Evolutionary conservation across 2,329 filamentous ascomycete species (phyloP), one percentile per base, ranked within the genome.

Genomic region (Sporothrix phasma): DNA sequence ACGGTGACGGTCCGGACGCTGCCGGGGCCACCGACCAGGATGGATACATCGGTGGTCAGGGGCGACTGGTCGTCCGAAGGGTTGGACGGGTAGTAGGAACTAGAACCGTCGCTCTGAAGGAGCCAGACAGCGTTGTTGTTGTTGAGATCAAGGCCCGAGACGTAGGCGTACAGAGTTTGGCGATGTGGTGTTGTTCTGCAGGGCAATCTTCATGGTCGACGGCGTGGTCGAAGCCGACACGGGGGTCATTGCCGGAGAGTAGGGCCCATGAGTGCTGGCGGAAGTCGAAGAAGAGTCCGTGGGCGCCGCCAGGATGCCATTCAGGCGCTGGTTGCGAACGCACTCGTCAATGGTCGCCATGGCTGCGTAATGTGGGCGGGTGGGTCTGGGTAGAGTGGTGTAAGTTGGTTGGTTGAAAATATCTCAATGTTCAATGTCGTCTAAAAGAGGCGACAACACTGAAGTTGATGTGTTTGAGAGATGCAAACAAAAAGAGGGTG

Each of bases 181-280:
- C 1, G 86, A 86, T 34, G 76, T 76, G 1, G 87, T 88, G 69
- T 83, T 82, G 76, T 92, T 92, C 69, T 81, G 77, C 22, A 92
- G 74, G 11, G 82, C 80, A 65, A 91, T 80, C 61, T 82, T 77
- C 53, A 90, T 76, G 8, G 81, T 85, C 15, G 66, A 17, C 2
- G 67, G 66, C 19, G 67, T 68, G 34, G 49, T 39, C 46, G 31
- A 59, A 15, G 56, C 24, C 15, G 39, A 31, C 41, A 24, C 31
- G 29, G 26, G 29, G 1, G 10, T 2, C 19, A 31, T 24, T 1
- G 56, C 19, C 1, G 3, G 58, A 26, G 10, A 61, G 37, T 10
- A 26, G 22, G 43, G 6, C 31, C 45, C 45, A 24, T 64, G 46
- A 26, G 31, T 51, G 15, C 29, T 60, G 15, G 45, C 26, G 4